A percentile compares a stretch with the other conserved stretches of the same genome.
Conservation (phyloP, 169 alveolate genomes). For the Plasmodium vivax region DNA sequence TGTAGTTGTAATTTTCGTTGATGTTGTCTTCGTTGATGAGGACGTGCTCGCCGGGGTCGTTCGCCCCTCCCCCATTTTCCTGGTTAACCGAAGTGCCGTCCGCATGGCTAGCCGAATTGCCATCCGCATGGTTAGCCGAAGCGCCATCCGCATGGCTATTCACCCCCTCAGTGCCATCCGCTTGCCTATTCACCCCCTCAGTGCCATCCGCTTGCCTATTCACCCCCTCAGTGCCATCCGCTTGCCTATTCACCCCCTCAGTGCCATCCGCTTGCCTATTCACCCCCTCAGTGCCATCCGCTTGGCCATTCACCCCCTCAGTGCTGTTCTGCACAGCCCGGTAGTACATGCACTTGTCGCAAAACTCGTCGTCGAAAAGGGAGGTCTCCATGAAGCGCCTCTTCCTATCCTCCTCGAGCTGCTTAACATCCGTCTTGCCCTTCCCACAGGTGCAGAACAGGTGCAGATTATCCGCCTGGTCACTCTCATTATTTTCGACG, state of each 20-base stretch:
- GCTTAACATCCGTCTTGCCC: slow-evolving; percentile 5
- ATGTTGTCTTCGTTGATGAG: slow-evolving; percentile 68
- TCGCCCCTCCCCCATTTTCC: neutral
- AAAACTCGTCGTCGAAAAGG: slow-evolving; percentile 37
- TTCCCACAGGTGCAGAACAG: slow-evolving; percentile 59
- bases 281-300: neutral
- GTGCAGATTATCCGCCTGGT: slow-evolving; percentile 21
- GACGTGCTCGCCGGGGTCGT: neutral
- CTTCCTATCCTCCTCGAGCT: slow-evolving; percentile 29
- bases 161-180: too few species aligned
- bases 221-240: too few species aligned
- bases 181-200: too few species aligned
- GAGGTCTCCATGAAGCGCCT: slow-evolving; percentile 16
- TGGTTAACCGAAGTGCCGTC: neutral
- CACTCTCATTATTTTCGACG: slow-evolving; percentile 45
- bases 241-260: too few species aligned
- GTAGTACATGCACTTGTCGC: slow-evolving; percentile 62
- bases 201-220: too few species aligned
- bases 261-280: too few species aligned
- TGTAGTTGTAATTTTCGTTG: slow-evolving; percentile 54
- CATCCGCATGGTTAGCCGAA: too few species aligned
- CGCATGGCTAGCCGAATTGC: neutral
- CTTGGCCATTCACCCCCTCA: neutral
- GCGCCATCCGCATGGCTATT: too few species aligned
- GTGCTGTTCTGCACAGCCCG: neutral